phyloP scores from a whole-genome alignment of 202 grass and related monocot genomes.

The Schoenoplectus triqueter region DNA sequence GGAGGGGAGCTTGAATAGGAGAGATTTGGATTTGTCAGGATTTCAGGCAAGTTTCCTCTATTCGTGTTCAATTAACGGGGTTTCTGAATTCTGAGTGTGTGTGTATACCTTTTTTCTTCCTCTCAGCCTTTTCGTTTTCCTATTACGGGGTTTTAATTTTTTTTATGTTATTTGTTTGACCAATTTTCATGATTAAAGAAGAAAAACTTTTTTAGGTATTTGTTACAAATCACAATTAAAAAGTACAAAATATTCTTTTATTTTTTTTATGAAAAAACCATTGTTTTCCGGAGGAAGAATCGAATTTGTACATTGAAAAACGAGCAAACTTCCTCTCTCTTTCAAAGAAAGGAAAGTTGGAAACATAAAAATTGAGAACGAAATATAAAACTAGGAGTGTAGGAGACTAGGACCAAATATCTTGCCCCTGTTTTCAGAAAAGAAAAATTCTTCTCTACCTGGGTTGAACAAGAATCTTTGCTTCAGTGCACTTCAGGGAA shows the following conservation, averaged over 20 bases:
- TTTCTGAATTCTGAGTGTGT: not conserved
- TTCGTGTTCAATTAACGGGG: constrained; percentile 16
- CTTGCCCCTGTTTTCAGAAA: constrained; percentile 36
- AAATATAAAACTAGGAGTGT: not conserved
- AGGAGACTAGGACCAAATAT: not conserved
- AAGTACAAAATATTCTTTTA: too few species aligned
- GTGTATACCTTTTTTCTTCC: not conserved
- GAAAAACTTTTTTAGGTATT: too few species aligned
- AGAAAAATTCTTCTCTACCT: constrained; percentile 24
- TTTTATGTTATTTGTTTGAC: not conserved
- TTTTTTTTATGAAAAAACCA: too few species aligned
- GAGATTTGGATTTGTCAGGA: constrained; percentile 1
- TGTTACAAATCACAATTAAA: too few species aligned
- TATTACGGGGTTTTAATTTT: not conserved
- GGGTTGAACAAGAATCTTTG: not conserved
- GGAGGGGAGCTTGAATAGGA: not conserved
- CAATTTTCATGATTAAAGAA: too few species aligned
- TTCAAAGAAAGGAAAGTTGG: not conserved
- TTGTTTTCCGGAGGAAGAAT: not conserved
- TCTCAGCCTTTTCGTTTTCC: not conserved
- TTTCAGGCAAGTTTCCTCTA: not conserved
- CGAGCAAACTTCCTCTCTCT: not conserved
- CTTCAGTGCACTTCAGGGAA: not conserved
- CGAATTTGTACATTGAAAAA: not conserved
- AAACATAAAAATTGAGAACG: not conserved